phyloP scores from a whole-genome alignment of 352 stramenopile genomes.

The Plasmopara muralis region DNA sequence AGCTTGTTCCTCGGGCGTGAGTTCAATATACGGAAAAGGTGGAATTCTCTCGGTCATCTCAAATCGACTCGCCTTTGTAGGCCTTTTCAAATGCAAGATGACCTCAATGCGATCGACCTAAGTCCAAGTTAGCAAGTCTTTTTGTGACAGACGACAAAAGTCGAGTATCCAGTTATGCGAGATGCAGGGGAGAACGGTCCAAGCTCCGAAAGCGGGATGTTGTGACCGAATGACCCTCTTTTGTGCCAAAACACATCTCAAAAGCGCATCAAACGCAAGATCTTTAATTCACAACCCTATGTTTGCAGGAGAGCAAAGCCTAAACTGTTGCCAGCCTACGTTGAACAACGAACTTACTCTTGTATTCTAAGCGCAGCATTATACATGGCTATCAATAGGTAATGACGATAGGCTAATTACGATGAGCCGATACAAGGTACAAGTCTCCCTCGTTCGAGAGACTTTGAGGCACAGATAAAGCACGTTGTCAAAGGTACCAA shows the following conservation, averaged over 20 bases:
- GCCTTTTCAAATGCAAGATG: slow-evolving; percentile 2
- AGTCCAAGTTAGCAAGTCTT: slow-evolving; percentile 21
- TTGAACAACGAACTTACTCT: neutral
- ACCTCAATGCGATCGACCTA: slow-evolving; percentile 9
- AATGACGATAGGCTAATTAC: neutral
- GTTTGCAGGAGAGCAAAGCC: slow-evolving; percentile 12
- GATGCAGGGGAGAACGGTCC: slow-evolving; percentile 20
- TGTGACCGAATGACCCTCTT: slow-evolving; percentile 24
- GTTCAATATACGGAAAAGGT: slow-evolving; percentile 30
- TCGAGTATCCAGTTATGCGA: slow-evolving; percentile 11
- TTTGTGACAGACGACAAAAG: slow-evolving; percentile 20
- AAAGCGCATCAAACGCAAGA: slow-evolving; percentile 24
- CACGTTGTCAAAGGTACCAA: neutral
- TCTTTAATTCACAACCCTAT: slow-evolving; percentile 5
- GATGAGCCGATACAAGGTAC: neutral
- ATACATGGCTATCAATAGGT: neutral
- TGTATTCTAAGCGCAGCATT: neutral
- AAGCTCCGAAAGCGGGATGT: slow-evolving; percentile 18
- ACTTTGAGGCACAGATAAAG: neutral
- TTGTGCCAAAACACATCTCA: slow-evolving; percentile 27
- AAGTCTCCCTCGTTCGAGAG: neutral
- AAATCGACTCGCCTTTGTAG: slow-evolving; percentile 2
- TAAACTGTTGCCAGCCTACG: slow-evolving; percentile 7
- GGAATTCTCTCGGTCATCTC: slow-evolving; percentile 26
- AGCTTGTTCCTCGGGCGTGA: slow-evolving; percentile 28